phyloP scores from a whole-genome alignment of 1,139 yeast species.

The Yamadazyma atlantica region DNA sequence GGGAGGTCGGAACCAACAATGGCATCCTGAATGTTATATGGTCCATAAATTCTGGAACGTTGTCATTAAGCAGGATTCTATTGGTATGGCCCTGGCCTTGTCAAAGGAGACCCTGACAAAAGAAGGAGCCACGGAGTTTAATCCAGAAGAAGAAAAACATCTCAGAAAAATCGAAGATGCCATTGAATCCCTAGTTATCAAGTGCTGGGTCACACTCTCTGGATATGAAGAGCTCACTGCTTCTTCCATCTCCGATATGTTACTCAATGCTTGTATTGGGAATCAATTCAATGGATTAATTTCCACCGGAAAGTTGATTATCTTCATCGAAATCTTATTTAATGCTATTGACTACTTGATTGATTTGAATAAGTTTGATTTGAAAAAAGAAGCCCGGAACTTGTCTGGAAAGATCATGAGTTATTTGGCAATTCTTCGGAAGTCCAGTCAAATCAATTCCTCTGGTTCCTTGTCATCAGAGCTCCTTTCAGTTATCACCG shows the following conservation, averaged over 20 bases:
- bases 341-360: conserved; percentile 61
- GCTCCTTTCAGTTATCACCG: conserved; percentile 79
- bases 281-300: conserved; percentile 69
- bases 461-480: conserved; percentile 62
- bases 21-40: conserved; percentile 99
- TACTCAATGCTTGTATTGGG: conserved; percentile 78
- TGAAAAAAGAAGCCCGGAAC: conserved; percentile 82
- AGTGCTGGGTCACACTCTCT: conserved; percentile 85
- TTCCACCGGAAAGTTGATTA: conserved; percentile 72
- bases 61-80: conserved; percentile 61
- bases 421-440: conserved; percentile 68
- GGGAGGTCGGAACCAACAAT: conserved; percentile 93
- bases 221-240: conserved; percentile 94
- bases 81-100: no score
- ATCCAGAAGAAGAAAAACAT: conserved; percentile 9
- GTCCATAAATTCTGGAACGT: conserved; percentile 97
- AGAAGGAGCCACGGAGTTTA: neutral
- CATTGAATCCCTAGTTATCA: conserved; percentile 68
- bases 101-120: no score
- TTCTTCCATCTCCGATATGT: conserved; percentile 87
- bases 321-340: conserved; percentile 75
- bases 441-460: conserved; percentile 44
- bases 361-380: conserved; percentile 9
- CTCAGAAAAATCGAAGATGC: conserved; percentile 60
- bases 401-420: conserved; percentile 79